phyloP scores from a whole-genome alignment of 192 early-diverging fungal genomes.

The Mortierella claussenii region DNA sequence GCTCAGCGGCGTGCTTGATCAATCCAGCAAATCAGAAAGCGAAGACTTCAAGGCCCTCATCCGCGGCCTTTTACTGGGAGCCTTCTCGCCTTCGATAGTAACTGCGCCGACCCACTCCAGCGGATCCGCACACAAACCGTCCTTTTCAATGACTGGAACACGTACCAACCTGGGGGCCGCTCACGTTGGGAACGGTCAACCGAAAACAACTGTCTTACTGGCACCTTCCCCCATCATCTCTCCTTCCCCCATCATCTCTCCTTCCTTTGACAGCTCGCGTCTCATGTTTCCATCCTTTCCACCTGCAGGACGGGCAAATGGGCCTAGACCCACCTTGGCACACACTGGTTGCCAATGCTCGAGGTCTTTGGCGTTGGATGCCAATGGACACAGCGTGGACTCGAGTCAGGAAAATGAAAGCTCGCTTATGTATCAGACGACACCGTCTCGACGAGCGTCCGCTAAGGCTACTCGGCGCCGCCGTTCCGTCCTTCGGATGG shows the following conservation, averaged over 20 bases:
- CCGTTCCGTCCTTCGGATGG: neutral
- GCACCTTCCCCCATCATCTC: slow-evolving; percentile 37
- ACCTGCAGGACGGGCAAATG: too few species aligned
- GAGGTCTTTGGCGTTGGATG: neutral
- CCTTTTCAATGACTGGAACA: slow-evolving; percentile 7
- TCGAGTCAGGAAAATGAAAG: neutral
- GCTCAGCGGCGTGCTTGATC: slow-evolving; percentile 78
- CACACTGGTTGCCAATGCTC: neutral
- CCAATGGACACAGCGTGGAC: neutral
- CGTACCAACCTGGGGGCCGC: neutral
- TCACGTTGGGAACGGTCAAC: neutral
- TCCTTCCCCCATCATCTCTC: slow-evolving; percentile 27
- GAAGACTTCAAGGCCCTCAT: slow-evolving; percentile 52
- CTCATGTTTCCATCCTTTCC: slow-evolving; percentile 35
- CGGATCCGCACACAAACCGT: neutral
- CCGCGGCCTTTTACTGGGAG: slow-evolving; percentile 32
- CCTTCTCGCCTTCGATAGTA: slow-evolving; percentile 15
- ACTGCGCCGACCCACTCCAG: neutral
- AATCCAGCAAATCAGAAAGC: slow-evolving; percentile 56
- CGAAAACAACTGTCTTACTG: slow-evolving; percentile 26
- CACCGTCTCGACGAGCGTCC: neutral
- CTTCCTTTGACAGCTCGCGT: slow-evolving; percentile 2
- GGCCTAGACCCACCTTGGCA: slow-evolving; percentile 4
- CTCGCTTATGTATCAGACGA: neutral
- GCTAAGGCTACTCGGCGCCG: neutral